Evolutionary conservation across 768 basidiomycete genomes (phyloP), one percentile per base, ranked within the genome.

Genomic region (Hericium rajendrae): DNA sequence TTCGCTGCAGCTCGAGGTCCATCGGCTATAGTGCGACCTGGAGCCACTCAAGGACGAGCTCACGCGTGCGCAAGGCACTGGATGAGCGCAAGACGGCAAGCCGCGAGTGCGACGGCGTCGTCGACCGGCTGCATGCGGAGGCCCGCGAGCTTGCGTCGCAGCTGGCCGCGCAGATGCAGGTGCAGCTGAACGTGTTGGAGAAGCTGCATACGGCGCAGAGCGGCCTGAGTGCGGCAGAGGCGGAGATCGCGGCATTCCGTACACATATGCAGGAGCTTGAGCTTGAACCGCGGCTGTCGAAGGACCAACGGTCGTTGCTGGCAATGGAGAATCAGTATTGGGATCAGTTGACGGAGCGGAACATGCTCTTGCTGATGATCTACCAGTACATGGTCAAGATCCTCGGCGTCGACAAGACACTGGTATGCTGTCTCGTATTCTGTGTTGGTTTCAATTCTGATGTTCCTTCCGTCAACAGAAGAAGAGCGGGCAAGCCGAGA

Each of bases 311-410:
- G 39, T 76, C 82, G 46, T 67, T 93, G 58, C 68, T 91, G 60
- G 69, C 72, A 22, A 82, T 84, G 2, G 93, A 95, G 70, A 80
- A 73, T 55, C 86, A 91, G 70, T 93, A 90, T 66, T 78, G 94
- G 26, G 91, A 95, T 71, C 94, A 97, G 72, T 70, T 95, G 38
- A 93, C 91, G 16, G 95, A 97, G 75, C 77, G 93, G 56, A 97
- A 94, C 68, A 94, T 92, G 24, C 76, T 97, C 32, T 73, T 97
- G 54, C 74, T 97, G 64, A 92, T 91, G 8, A 90, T 97, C 28
- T 97, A 92, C 69, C 93, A 97, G 71, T 94, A 94, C 67, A 81
- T 95, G 78, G 94, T 97, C 64, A 90, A 88, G 75, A 92, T 97
- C 62, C 76, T 94, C 16, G 93, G 93, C 1, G 85, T 91, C 20